These are phyloP conservation scores for Fusarium subtropicale DNA, from an alignment of 2,329 filamentous ascomycete genomes.

Conservation along the genomic window DNA sequence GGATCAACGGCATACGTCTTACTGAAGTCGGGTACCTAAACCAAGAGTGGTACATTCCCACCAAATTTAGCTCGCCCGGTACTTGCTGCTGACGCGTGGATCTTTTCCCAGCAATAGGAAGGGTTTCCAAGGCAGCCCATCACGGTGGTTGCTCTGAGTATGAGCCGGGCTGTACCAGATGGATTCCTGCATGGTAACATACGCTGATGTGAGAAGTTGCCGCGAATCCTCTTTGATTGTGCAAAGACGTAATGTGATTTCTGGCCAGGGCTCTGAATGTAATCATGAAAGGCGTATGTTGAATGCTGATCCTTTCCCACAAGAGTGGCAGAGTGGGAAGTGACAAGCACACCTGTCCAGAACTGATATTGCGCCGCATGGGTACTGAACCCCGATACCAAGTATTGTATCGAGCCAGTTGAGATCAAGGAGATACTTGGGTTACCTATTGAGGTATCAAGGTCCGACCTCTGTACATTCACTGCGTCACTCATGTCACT, in stretches of 20 bases:
- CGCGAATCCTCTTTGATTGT: background rate
- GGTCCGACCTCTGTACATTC: too few relatives aligned
- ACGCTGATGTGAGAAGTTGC: background rate
- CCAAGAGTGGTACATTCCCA: background rate
- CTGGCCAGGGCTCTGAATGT: too few relatives aligned
- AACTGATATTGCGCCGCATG: background rate
- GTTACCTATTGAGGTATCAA: too few relatives aligned
- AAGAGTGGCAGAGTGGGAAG: background rate
- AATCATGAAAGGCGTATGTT: background rate
- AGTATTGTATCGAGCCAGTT: too few relatives aligned
- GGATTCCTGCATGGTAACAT: background rate
- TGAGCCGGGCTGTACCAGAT: too few relatives aligned
- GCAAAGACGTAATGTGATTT: background rate
- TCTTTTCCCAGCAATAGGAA: background rate
- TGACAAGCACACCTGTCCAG: background rate
- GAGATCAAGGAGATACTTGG: too few relatives aligned
- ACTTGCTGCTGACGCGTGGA: background rate
- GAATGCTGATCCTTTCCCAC: background rate
- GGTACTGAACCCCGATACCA: too few relatives aligned
- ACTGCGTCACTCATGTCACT: background rate
- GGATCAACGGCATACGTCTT: background rate
- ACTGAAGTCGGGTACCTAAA: background rate
- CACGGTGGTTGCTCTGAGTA: background rate
- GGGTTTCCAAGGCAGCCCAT: background rate
- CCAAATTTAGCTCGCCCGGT: background rate